Base-by-base conservation (phyloP, 495 filamentous ascomycete species). In the Penicillium flavigenum region DNA sequence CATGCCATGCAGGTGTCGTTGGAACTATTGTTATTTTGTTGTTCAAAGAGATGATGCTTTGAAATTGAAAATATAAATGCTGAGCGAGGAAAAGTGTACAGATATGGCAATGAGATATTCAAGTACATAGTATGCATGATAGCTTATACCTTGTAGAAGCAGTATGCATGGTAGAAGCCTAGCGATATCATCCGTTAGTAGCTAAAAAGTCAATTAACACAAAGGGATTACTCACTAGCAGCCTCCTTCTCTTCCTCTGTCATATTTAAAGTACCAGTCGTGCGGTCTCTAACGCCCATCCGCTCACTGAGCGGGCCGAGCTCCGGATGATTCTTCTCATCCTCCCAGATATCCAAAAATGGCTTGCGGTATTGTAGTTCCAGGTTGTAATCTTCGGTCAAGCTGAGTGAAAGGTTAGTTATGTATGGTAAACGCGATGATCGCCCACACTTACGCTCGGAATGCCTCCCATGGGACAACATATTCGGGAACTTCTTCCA, bases 381-480 rank as follows among this genome's bases (percentile, higher is more conserved):
- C 4, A 98, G 85, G 66, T 95, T 96, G 75, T 93, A 97, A 63
- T 98, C 94, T 67, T 96, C 91, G 24, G 95, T 94, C 61, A 98
- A 61, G 4, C 80, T 80, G 56, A 1, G 51, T 29, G 34, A 16
- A 29, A 22, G 24, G 17, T 78, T 42, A 82, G 59, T 22, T 6
- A 17, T 31, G 16, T 7, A 47, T 34, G 32, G 22, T 5, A 31
- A 20, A 16, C 1, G 5, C 20, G 8, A 26, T 36, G 19, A 45
- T 29, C 11, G 16, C 14, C 14, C 26, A 41, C 1, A 72, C 80
- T 65, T 64, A 83, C 74, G 81, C 92, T 73, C 94, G 90, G 73
- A 98, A 97, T 2, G 90, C 92, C 66, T 95, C 91, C 95, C 95
- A 98, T 0, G 94, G 94, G 8, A 98, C 95, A 10, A 98, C 92